These are phyloP conservation scores for Henckelia pumila DNA, from an alignment of 257 asterid genomes.

Conservation along the genomic window DNA sequence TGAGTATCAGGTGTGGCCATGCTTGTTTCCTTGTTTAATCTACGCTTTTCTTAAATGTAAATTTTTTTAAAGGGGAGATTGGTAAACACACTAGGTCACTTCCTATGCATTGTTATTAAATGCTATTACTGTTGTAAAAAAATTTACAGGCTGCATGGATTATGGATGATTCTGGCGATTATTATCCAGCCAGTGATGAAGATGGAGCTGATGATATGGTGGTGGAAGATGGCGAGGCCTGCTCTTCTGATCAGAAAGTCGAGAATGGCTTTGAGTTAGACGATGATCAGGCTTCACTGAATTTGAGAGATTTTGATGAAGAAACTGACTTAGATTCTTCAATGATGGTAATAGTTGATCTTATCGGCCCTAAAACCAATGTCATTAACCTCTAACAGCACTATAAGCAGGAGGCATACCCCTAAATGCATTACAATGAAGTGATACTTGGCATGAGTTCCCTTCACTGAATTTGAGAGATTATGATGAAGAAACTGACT, in stretches of 20 bases:
- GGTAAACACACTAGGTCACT: slow-evolving; percentile 4
- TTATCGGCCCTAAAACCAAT: not conserved
- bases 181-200: slow-evolving; percentile 60
- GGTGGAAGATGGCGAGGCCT: slow-evolving; percentile 60
- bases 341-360: slow-evolving; percentile 68
- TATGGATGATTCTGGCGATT: slow-evolving; percentile 71
- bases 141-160: slow-evolving; percentile 94
- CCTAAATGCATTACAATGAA: not conserved
- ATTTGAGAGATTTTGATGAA: slow-evolving; percentile 67
- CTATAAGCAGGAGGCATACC: not conserved
- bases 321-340: slow-evolving; percentile 75
- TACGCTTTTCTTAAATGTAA: not conserved
- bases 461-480: no score
- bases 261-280: slow-evolving; percentile 57
- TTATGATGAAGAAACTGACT: no score
- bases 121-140: slow-evolving; percentile 14
- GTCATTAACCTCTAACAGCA: not conserved
- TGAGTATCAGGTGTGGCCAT: slow-evolving; percentile 69
- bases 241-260: slow-evolving; percentile 36
- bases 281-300: slow-evolving; percentile 72
- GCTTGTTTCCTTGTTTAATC: slow-evolving; percentile 16
- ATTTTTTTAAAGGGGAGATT: slow-evolving; percentile 3
- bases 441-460: not conserved
- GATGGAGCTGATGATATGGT: slow-evolving; percentile 75
- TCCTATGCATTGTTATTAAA: slow-evolving; percentile 17